Conservation (phyloP, 2,329 filamentous ascomycete genomes). For the Cordyceps tenuipes region DNA sequence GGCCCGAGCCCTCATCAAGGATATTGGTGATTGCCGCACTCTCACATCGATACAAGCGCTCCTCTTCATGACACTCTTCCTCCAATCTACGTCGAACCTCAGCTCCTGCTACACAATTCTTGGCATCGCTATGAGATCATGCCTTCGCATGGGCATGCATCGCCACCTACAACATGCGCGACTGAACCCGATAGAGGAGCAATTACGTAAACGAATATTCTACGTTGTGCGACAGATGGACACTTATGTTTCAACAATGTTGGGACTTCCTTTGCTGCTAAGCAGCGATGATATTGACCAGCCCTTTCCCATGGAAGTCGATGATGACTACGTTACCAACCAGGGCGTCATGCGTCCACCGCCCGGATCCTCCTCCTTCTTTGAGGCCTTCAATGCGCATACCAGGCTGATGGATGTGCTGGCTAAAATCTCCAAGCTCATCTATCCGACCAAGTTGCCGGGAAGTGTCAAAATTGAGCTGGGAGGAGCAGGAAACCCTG, state of each 20-base stretch:
- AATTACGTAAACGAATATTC: constrained; percentile 56
- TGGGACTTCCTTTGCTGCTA: constrained; percentile 58
- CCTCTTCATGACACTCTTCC: constrained; percentile 71
- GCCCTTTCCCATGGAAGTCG: constrained; percentile 53
- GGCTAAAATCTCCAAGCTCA: constrained; percentile 53
- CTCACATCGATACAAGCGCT: constrained; percentile 66
- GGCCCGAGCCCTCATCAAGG: constrained; percentile 56
- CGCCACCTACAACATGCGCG: constrained; percentile 58
- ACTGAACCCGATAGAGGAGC: constrained; percentile 54
- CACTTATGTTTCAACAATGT: constrained; percentile 58
- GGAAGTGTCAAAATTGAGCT: constrained; percentile 33
- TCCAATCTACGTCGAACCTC: constrained; percentile 71
- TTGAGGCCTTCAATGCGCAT: constrained; percentile 59
- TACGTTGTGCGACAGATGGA: constrained; percentile 64
- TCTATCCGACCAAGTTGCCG: constrained; percentile 56
- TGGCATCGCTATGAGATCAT: constrained; percentile 66
- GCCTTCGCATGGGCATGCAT: constrained; percentile 71
- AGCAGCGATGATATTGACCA: constrained; percentile 60
- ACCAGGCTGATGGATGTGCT: constrained; percentile 56
- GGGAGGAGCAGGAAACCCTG: constrained; percentile 46
- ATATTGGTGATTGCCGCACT: constrained; percentile 63
- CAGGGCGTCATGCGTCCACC: constrained; percentile 48
- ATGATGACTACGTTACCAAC: constrained; percentile 59
- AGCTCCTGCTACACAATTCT: constrained; percentile 75
- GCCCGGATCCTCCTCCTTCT: constrained; percentile 47